A percentile compares a stretch with the other conserved stretches of the same genome.
These are phyloP conservation scores for Backusella australiensis DNA, from an alignment of 192 early-diverging fungal species.

Conservation along the genomic window DNA sequence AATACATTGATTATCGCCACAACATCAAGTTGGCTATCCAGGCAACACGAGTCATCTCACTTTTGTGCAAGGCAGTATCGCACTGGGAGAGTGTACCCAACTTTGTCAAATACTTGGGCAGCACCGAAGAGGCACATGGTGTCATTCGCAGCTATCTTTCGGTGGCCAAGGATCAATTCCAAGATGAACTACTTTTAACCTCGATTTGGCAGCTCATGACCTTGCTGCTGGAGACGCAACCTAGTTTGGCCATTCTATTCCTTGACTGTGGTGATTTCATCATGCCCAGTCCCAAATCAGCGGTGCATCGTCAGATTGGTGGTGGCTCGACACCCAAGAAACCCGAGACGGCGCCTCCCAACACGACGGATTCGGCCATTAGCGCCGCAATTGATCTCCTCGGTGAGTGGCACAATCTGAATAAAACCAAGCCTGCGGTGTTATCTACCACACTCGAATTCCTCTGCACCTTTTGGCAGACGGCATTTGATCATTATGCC, in stretches of 20 bases:
- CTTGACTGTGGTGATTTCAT: constrained; percentile 31
- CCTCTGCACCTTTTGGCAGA: constrained; percentile 47
- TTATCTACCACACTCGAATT: constrained; percentile 45
- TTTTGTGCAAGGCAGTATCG: constrained; percentile 37
- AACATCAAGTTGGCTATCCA: constrained; percentile 32
- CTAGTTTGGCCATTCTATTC: constrained; percentile 42
- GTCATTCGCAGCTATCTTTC: constrained; percentile 27
- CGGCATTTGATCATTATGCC: constrained; percentile 39
- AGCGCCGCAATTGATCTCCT: constrained; percentile 43
- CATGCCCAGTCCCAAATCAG: constrained; percentile 36
- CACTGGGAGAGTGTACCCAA: constrained; percentile 39
- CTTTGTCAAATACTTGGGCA: constrained; percentile 49
- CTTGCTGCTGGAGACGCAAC: constrained; percentile 41
- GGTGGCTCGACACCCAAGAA: background rate
- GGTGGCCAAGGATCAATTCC: constrained; percentile 18
- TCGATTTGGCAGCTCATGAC: constrained; percentile 51
- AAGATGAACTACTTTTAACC: constrained; percentile 19
- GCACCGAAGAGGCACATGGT: constrained; percentile 37
- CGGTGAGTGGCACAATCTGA: constrained; percentile 24
- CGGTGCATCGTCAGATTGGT: constrained; percentile 8
- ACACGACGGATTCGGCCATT: constrained; percentile 32
- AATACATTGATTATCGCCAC: constrained; percentile 37
- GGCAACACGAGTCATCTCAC: constrained; percentile 41
- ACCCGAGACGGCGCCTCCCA: background rate
- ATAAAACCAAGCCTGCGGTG: constrained; percentile 33